Percentiles rank a stretch among this genome's conserved stretches.
phyloP scores from a whole-genome alignment of 768 basidiomycete species.

The Russula compacta region DNA sequence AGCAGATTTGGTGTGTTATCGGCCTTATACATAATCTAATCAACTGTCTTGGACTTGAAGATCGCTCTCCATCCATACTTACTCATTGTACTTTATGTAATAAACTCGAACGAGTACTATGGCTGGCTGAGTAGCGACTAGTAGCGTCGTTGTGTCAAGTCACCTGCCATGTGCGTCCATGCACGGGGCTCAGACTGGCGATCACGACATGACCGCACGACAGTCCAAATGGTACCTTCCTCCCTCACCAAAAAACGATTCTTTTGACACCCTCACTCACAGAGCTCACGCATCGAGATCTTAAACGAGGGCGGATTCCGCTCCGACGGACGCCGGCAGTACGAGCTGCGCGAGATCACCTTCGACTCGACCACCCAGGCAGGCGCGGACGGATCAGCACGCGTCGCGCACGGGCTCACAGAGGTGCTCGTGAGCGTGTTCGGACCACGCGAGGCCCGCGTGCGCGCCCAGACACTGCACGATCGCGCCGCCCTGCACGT shows the following conservation, averaged over 20 bases:
- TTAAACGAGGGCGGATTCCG: conserved; percentile 82
- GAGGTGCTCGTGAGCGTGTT: conserved; percentile 82
- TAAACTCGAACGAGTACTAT: too few species aligned
- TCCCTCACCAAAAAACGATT: not conserved
- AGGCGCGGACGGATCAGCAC: conserved; percentile 77
- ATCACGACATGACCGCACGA: too few species aligned
- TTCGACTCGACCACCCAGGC: conserved; percentile 72
- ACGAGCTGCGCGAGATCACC: conserved; percentile 74
- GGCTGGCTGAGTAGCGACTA: too few species aligned
- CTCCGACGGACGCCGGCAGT: conserved; percentile 88
- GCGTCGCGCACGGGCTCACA: conserved; percentile 82
- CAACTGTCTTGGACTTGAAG: too few species aligned
- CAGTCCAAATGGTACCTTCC: not conserved
- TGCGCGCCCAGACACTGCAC: conserved; percentile 70
- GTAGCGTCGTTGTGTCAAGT: too few species aligned
- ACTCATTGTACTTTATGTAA: too few species aligned
- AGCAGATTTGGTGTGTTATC: not conserved
- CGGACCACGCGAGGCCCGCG: conserved; percentile 84
- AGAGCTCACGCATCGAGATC: conserved; percentile 57
- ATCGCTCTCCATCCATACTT: too few species aligned
- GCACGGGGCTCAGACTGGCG: too few species aligned
- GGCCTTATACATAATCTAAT: not conserved
- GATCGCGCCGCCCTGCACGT: conserved; percentile 88
- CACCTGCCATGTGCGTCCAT: too few species aligned
- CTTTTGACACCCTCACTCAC: not conserved